phyloP scores from a whole-genome alignment of 1,284 basidiomycete species.

The Exobasidium cylindrosporum region DNA sequence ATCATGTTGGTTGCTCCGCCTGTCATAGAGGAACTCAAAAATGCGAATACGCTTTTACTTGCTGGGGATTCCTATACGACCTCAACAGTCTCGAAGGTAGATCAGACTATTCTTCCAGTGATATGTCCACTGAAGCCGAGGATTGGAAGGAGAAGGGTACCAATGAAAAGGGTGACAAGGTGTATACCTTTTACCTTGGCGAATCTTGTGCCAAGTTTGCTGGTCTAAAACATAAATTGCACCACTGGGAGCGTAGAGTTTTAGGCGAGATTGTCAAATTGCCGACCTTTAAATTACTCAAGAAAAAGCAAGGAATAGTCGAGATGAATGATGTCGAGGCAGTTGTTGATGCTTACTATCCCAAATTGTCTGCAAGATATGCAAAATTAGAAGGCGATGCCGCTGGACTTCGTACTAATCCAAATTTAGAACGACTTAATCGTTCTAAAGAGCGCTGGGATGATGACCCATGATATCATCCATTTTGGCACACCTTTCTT shows the following conservation, averaged over 20 bases:
- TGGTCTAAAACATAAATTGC: conserved; percentile 22
- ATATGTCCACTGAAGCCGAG: conserved; percentile 16
- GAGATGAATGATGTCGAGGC: not conserved
- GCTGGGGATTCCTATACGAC: conserved; percentile 26
- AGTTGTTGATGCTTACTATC: not conserved
- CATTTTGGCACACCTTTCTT: too few relatives aligned
- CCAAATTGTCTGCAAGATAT: not conserved
- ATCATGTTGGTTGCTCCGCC: conserved; percentile 24
- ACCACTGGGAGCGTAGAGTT: conserved; percentile 34
- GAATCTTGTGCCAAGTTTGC: conserved; percentile 24
- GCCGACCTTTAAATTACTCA: conserved; percentile 19
- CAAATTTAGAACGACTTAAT: conserved; percentile 22
- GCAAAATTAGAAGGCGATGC: not conserved
- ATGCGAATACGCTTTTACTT: conserved; percentile 18
- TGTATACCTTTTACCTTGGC: conserved; percentile 25
- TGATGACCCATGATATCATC: too few relatives aligned
- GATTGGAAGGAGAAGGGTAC: conserved; percentile 18
- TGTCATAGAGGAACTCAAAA: conserved; percentile 28
- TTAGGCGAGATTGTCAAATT: conserved; percentile 26
- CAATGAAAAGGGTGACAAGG: conserved; percentile 8
- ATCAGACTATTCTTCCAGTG: conserved; percentile 3
- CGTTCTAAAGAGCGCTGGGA: conserved; percentile 15
- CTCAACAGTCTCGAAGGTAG: conserved; percentile 17
- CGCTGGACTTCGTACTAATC: too few relatives aligned
- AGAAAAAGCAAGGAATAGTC: conserved; percentile 16